Evolutionary conservation across 1,139 yeast genomes (phyloP).

Genomic region (Taiozyma sp.): DNA sequence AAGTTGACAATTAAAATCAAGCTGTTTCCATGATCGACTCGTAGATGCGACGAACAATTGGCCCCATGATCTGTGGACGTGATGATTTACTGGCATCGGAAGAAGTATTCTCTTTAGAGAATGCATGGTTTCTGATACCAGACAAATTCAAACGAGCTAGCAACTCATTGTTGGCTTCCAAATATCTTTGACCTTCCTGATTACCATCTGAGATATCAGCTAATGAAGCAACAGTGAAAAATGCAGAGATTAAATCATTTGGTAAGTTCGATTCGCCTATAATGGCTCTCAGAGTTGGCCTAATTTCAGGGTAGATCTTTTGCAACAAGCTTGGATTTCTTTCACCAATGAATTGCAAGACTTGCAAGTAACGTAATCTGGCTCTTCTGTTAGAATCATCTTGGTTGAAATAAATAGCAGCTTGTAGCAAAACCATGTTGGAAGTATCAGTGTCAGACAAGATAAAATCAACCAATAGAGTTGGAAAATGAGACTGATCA

Average conservation of each 20-base stretch:
- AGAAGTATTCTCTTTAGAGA: slow-evolving; percentile 8
- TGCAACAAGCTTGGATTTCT: slow-evolving; percentile 34
- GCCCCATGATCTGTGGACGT: slow-evolving; percentile 3
- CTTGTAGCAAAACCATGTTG: slow-evolving; percentile 43
- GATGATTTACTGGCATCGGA: background rate
- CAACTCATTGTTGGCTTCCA: slow-evolving; percentile 18
- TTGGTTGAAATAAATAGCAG: slow-evolving; percentile 45
- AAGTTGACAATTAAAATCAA: background rate
- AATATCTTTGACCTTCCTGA: slow-evolving; percentile 16
- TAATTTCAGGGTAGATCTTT: slow-evolving; percentile 40
- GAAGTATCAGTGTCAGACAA: slow-evolving; percentile 37
- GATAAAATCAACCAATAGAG: slow-evolving; percentile 43
- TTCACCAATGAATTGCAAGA: slow-evolving; percentile 40
- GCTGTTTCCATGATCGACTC: slow-evolving; percentile 6
- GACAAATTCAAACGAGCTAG: slow-evolving; percentile 25
- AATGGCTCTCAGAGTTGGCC: slow-evolving; percentile 35
- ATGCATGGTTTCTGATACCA: slow-evolving; percentile 27
- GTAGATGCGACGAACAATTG: slow-evolving; percentile 6
- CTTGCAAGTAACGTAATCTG: slow-evolving; percentile 46
- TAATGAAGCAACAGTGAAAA: slow-evolving; percentile 28
- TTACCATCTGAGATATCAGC: slow-evolving; percentile 29
- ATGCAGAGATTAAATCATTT: slow-evolving; percentile 23
- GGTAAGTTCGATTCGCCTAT: slow-evolving; percentile 25
- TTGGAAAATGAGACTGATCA: slow-evolving; percentile 41
- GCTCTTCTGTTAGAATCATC: slow-evolving; percentile 47